phyloP scores from a whole-genome alignment of 208 protist species.

The Acanthamoeba pearcei region DNA sequence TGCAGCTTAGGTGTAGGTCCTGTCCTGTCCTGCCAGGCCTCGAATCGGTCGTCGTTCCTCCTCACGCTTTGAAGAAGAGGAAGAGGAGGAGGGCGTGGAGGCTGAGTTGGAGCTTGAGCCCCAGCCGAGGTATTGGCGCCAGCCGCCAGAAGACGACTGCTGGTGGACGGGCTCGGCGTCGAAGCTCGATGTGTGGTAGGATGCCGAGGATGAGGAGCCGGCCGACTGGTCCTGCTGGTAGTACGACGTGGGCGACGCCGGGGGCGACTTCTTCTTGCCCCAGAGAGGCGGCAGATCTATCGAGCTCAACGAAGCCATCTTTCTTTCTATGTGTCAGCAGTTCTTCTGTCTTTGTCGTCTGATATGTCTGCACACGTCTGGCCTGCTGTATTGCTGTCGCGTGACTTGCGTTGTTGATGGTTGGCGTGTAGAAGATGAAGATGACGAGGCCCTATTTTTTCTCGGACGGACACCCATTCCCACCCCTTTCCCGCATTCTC shows the following conservation, averaged over 20 bases:
- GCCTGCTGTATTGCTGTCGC: too few relatives aligned
- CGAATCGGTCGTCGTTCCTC: slow-evolving; percentile 7
- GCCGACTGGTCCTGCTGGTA: neutral
- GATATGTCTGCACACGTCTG: too few relatives aligned
- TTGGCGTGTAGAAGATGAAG: neutral
- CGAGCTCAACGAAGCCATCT: neutral
- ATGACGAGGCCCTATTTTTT: neutral
- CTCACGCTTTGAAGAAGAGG: neutral
- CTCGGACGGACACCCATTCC: neutral
- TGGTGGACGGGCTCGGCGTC: neutral
- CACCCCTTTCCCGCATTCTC: neutral
- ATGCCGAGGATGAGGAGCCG: neutral
- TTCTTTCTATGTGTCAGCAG: neutral
- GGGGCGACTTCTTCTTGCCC: slow-evolving; percentile 11
- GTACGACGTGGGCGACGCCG: neutral
- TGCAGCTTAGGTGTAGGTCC: neutral
- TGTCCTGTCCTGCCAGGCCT: neutral
- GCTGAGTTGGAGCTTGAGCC: neutral
- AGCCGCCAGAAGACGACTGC: neutral
- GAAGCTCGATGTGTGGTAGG: slow-evolving; percentile 6
- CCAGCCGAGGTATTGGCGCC: slow-evolving; percentile 12
- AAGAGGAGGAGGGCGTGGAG: neutral
- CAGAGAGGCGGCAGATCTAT: slow-evolving; percentile 4
- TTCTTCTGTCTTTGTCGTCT: neutral
- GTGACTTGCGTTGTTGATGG: too few relatives aligned